Evolutionary conservation across 257 asterid species (phyloP).

Genomic region (Rauvolfia tetraphylla): DNA sequence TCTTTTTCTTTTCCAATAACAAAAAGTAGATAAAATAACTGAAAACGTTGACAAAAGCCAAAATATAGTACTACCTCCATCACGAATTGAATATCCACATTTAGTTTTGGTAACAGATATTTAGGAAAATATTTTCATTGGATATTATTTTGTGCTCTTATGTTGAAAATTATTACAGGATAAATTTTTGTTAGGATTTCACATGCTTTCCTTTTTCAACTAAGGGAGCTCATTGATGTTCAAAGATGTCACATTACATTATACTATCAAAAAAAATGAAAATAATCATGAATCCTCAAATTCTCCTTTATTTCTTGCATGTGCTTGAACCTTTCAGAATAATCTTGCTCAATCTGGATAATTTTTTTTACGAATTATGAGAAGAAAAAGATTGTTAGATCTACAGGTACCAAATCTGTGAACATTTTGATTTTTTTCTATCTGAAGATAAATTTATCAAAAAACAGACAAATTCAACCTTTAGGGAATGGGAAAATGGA

Average conservation of each 20-base stretch:
- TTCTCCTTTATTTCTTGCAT: neutral
- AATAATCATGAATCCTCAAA: neutral
- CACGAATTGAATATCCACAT: neutral
- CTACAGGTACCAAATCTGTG: neutral
- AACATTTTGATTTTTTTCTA: neutral
- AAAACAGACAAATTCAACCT: neutral
- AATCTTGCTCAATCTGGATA: neutral
- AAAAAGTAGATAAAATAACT: neutral
- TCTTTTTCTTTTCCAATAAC: neutral
- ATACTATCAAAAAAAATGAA: neutral
- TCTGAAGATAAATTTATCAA: neutral
- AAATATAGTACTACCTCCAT: neutral
- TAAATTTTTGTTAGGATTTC: neutral
- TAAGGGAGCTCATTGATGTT: neutral
- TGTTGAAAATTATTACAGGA: neutral
- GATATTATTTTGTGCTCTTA: neutral
- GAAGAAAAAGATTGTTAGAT: neutral
- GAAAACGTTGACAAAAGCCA: neutral
- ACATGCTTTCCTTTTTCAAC: neutral
- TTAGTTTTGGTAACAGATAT: neutral
- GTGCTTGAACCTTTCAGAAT: neutral
- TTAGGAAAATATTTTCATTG: neutral
- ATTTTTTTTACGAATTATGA: neutral
- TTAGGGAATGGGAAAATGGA: neutral
- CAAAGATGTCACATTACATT: neutral